Evolutionary conservation across 805 yeast species (phyloP).

Genomic region (Schizosaccharomyces osmophilus): DNA sequence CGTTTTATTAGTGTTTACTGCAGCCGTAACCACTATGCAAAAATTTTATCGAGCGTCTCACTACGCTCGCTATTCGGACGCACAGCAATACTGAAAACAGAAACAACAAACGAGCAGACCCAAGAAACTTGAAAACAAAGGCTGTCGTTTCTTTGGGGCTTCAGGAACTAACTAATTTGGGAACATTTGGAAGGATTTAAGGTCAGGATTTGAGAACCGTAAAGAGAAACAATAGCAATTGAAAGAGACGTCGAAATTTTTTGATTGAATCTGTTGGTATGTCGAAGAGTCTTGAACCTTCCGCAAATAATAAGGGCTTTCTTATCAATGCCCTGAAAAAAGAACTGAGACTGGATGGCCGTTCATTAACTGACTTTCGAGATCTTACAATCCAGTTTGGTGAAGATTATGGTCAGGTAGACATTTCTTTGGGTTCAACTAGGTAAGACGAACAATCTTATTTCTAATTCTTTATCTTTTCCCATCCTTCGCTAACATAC

Average conservation of each 20-base stretch:
- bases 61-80: no score
- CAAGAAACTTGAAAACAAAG: no score
- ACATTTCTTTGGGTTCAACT: constrained; percentile 55
- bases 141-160: no score
- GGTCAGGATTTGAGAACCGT: no score
- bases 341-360: constrained; percentile 43
- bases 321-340: constrained; percentile 36
- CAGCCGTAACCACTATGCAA: no score
- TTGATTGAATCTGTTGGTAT: constrained; percentile 14
- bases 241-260: background rate
- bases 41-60: no score
- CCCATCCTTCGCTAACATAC: background rate
- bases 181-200: no score
- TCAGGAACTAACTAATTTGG: no score
- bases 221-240: background rate
- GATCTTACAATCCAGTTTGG: constrained; percentile 40
- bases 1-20: no score
- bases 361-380: constrained; percentile 40
- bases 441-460: constrained; percentile 5
- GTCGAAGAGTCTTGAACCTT: constrained; percentile 38
- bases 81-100: no score
- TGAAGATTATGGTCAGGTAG: constrained; percentile 54
- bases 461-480: constrained; percentile 6
- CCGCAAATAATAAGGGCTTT: constrained; percentile 39
- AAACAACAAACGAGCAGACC: no score